Percentiles rank a stretch among this genome's conserved stretches.
Evolutionary conservation across 768 basidiomycete species (phyloP).

Genomic region (Cystobasidium onofrii): DNA sequence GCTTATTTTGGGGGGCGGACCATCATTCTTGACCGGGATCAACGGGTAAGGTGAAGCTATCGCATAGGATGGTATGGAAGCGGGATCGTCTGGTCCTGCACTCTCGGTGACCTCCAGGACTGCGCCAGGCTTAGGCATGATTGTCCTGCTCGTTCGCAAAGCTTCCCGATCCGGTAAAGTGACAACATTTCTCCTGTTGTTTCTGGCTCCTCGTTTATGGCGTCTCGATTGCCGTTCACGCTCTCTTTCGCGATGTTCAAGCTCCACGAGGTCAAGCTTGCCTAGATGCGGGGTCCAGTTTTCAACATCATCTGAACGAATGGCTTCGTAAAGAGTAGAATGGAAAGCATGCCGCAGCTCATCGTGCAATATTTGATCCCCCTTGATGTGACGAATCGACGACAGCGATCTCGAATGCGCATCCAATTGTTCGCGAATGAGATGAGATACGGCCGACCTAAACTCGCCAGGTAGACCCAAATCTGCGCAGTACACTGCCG

Average conservation of each 20-base stretch:
- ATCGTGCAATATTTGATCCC: constrained; percentile 70
- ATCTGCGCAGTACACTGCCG: constrained; percentile 74
- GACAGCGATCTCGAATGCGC: constrained; percentile 84
- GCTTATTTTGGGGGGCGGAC: constrained; percentile 29
- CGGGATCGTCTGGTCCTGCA: constrained; percentile 28
- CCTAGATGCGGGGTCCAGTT: constrained; percentile 81
- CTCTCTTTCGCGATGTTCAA: constrained; percentile 81
- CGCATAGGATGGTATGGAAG: constrained; percentile 40
- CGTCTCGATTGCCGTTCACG: constrained; percentile 79
- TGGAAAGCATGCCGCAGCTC: constrained; percentile 84
- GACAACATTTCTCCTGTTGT: constrained; percentile 69
- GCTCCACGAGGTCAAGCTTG: constrained; percentile 76
- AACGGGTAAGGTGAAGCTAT: constrained; percentile 42
- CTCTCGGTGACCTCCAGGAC: constrained; percentile 33
- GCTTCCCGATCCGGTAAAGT: constrained; percentile 87
- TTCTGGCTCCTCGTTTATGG: constrained; percentile 60
- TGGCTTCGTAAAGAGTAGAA: constrained; percentile 61
- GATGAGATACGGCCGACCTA: constrained; percentile 90
- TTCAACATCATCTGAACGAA: constrained; percentile 67
- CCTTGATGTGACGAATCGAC: constrained; percentile 79
- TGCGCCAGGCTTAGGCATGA: constrained; percentile 60
- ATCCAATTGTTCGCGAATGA: constrained; percentile 89
- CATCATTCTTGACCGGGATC: constrained; percentile 27
- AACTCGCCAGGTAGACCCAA: constrained; percentile 87
- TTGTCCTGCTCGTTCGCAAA: constrained; percentile 76